Base-by-base conservation (phyloP, 2,329 filamentous ascomycete genomes). In the Microcyclospora tardicrescens region DNA sequence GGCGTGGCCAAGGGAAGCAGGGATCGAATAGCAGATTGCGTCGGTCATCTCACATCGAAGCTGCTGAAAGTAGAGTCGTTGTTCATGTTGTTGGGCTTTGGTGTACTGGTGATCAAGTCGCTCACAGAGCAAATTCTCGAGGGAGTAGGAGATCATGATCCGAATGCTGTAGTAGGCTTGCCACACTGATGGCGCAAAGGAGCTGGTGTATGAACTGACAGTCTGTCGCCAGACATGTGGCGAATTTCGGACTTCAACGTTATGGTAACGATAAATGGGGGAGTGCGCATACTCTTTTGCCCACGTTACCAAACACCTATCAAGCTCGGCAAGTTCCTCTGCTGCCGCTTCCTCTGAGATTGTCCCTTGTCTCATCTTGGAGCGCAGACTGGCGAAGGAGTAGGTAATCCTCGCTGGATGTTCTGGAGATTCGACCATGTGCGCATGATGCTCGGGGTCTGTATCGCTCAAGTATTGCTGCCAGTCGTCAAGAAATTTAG, bases 141-240 rank as follows among this genome's bases (percentile, higher is more conserved):
- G 55, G 2, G 50, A 48, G 2, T 54, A 49, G 1, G 51, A 46
- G 12, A 56, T 36, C 43, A 58, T 48, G 36, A 58, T 58, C 2
- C 53, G 47, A 15, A 57, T 47, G 28, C 35, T 42, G 16, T 51
- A 46, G 16, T 49, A 53, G 1, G 47, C 53, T 34, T 53, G 51
- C 51, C 52, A 58, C 2, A 51, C 43, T 12, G 40, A 40, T 1
- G 52, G 45, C 6, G 43, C 41, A 6, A 47, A 47, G 10, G 41
- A 39, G 6, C 42, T 39, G 3, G 30, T 33, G 44, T 54, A 57
- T 3, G 43, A 35, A 33, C 54, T 51, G 6, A 55, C 48, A 11
- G 48, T 36, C 28, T 50, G 51, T 32, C 57, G 53, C 55, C 55
- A 58, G 11, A 57, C 44, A 36, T 57, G 39, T 3, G 50, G 50